Conservation (phyloP, 805 yeast genomes). For the Pichia cabralensis region DNA sequence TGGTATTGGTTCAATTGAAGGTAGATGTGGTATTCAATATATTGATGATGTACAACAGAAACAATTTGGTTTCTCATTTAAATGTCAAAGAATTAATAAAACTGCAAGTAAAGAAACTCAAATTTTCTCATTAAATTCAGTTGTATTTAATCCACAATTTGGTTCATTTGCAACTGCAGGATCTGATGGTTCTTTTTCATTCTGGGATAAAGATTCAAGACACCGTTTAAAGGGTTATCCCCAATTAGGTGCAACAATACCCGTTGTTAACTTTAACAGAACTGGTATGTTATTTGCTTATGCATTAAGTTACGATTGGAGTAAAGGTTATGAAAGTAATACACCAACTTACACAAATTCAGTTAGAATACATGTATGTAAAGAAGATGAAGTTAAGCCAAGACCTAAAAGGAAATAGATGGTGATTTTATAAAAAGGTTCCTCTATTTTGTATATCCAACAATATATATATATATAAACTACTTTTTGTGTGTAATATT, state of each 20-base stretch:
- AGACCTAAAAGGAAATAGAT: conserved; percentile 27
- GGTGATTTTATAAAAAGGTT: no score
- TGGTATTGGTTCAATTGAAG: conserved; percentile 90
- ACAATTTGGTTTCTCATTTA: conserved; percentile 74
- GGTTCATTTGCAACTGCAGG: conserved; percentile 95
- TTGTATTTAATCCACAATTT: conserved; percentile 77
- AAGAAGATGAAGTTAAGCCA: conserved; percentile 76
- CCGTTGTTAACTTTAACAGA: conserved; percentile 73
- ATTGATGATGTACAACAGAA: conserved; percentile 73
- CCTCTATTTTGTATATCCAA: no score
- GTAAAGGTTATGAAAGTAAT: conserved; percentile 76
- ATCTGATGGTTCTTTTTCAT: conserved; percentile 84
- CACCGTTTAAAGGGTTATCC: conserved; percentile 81
- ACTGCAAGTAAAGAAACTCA: conserved; percentile 46
- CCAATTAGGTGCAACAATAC: conserved; percentile 52
- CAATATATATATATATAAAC: no score
- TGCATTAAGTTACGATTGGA: conserved; percentile 92
- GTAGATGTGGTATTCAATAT: conserved; percentile 90
- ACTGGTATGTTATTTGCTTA: conserved; percentile 82
- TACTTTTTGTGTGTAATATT: no score
- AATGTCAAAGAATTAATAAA: conserved; percentile 78
- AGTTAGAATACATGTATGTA: conserved; percentile 74
- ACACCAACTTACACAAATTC: conserved; percentile 64
- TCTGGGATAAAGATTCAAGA: conserved; percentile 93
- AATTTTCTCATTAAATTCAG: conserved; percentile 71